Conservation (phyloP, 192 early-diverging fungal genomes). For the Chytriomyces sp. region DNA sequence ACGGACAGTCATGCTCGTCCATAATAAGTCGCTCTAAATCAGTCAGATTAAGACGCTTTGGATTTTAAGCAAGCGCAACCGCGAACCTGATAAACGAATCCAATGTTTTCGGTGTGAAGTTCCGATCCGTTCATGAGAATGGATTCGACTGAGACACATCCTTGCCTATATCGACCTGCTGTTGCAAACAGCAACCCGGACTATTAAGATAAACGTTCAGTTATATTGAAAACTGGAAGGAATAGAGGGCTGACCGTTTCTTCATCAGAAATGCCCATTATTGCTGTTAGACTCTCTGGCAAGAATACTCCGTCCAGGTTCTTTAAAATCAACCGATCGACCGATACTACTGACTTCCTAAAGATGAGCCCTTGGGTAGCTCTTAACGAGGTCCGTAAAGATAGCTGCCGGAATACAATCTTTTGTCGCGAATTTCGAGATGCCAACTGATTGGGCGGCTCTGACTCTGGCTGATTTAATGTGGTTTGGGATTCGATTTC, state of each 20-base stretch:
- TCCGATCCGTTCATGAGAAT: too few species aligned
- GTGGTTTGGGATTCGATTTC: too few species aligned
- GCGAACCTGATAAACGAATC: constrained; percentile 42
- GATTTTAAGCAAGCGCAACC: not conserved
- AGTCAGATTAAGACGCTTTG: not conserved
- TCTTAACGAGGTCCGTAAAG: not conserved
- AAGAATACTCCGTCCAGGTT: constrained; percentile 34
- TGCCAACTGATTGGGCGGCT: too few species aligned
- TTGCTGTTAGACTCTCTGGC: constrained; percentile 74
- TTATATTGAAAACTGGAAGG: too few species aligned
- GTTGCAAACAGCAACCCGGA: too few species aligned
- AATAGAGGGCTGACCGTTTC: too few species aligned
- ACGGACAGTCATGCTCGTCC: constrained; percentile 70
- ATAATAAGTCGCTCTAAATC: constrained; percentile 64
- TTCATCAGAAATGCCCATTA: constrained; percentile 72
- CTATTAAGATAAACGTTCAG: too few species aligned
- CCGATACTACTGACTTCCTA: not conserved
- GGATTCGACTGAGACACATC: too few species aligned
- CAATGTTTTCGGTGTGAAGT: constrained; percentile 30
- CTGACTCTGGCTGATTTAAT: too few species aligned
- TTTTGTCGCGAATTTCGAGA: not conserved
- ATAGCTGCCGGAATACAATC: not conserved
- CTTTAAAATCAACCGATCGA: constrained; percentile 18
- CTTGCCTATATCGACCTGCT: too few species aligned
- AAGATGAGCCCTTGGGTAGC: not conserved